Evolutionary conservation across 805 yeast species (phyloP).

Genomic region (Candida orba): DNA sequence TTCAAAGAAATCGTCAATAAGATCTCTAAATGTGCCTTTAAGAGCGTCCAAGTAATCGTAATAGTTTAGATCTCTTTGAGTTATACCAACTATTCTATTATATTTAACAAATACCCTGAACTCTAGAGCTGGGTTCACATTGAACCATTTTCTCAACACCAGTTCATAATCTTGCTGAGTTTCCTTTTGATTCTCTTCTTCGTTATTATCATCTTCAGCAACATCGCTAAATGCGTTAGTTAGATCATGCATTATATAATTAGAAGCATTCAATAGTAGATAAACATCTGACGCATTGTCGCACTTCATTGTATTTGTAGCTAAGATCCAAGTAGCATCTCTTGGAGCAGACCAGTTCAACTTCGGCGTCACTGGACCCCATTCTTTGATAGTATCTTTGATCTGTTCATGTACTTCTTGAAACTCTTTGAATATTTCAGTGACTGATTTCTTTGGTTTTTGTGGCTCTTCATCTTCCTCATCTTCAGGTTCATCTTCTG

Average conservation of each 20-base stretch:
- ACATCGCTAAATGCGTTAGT: constrained; percentile 58
- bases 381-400: constrained; percentile 34
- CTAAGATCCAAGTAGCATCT: constrained; percentile 88
- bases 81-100: constrained; percentile 56
- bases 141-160: constrained; percentile 76
- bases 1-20: constrained; percentile 50
- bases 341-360: constrained; percentile 96
- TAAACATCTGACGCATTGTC: constrained; percentile 67
- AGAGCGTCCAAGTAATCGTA: constrained; percentile 61
- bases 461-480: constrained; percentile 9
- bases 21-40: constrained; percentile 36
- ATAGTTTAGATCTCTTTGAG: constrained; percentile 82
- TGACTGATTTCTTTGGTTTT: constrained; percentile 8
- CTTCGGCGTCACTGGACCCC: constrained; percentile 74
- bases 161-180: constrained; percentile 44
- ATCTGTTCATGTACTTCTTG: constrained; percentile 53
- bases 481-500: constrained; percentile 29
- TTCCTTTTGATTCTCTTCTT: constrained; percentile 16
- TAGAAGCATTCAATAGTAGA: constrained; percentile 75
- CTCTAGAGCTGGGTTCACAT: constrained; percentile 83
- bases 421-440: constrained; percentile 35
- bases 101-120: constrained; percentile 78
- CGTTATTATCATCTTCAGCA: constrained; percentile 11
- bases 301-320: constrained; percentile 72
- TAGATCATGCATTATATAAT: constrained; percentile 81